Evolutionary conservation across 225 moss, liverwort and hornwort genomes (phyloP).

Genomic region (Rhytidiadelphus loreus): DNA sequence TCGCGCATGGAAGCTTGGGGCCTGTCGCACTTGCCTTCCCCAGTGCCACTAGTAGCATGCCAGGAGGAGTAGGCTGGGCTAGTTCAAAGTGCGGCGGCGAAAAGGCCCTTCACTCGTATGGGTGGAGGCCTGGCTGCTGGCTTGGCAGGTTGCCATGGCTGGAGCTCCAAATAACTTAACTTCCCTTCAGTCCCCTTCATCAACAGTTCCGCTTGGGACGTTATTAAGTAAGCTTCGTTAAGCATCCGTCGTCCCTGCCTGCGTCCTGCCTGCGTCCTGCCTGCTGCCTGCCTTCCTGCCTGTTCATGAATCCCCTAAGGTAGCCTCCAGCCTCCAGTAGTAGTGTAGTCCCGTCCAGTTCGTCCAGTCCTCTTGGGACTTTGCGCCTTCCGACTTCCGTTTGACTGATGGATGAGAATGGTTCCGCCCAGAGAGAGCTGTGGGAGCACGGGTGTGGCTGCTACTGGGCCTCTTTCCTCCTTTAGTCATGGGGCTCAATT

Average conservation of each 20-base stretch:
- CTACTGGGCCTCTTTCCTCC: neutral
- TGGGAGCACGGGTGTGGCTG: neutral
- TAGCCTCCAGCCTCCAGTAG: neutral
- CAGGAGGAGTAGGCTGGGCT: neutral
- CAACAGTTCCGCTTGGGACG: neutral
- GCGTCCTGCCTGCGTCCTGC: no score
- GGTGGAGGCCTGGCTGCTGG: neutral
- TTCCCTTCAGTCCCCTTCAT: neutral
- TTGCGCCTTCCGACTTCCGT: neutral
- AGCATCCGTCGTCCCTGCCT: neutral
- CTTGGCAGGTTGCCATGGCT: neutral
- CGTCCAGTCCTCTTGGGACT: neutral
- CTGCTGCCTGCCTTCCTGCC: neutral
- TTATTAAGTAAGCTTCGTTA: neutral
- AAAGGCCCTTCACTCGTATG: neutral
- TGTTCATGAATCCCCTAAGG: neutral
- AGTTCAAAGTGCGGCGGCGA: conserved; percentile 18
- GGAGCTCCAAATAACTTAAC: neutral
- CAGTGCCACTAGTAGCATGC: neutral
- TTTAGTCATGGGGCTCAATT: neutral
- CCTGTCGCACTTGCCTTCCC: neutral
- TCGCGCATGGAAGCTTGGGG: neutral
- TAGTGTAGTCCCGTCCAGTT: neutral
- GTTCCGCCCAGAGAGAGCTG: neutral
- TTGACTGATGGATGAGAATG: neutral